Conservation (phyloP, 352 stramenopile species). For the Globisporangium recalcitrans region DNA sequence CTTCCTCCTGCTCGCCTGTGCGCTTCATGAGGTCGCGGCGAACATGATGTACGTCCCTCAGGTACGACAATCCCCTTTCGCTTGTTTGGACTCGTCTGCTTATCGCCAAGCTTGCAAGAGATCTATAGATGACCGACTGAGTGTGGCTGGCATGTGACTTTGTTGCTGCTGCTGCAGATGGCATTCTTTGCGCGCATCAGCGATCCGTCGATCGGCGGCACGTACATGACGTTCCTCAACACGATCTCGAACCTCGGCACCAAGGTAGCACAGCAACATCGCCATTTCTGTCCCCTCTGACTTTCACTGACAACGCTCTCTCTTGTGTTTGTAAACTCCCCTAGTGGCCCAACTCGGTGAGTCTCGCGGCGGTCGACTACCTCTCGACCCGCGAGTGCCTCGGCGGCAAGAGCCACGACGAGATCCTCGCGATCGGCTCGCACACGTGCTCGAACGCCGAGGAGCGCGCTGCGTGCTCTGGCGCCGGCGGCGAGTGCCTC, state of each 20-base stretch:
- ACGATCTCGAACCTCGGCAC: constrained; percentile 97
- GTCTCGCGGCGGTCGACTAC: constrained; percentile 75
- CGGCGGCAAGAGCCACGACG: constrained; percentile 38
- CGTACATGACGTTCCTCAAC: constrained; percentile 99
- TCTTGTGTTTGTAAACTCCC: not conserved
- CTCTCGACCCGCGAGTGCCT: constrained; percentile 78
- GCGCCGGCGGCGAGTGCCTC: constrained; percentile 60
- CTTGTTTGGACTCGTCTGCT: no score
- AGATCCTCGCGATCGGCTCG: constrained; percentile 68
- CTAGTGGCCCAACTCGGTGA: constrained; percentile 84
- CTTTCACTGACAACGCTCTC: not conserved
- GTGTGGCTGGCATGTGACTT: not conserved
- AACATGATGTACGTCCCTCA: constrained; percentile 91
- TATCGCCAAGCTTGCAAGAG: no score
- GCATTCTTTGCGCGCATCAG: constrained; percentile 97
- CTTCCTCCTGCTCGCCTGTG: constrained; percentile 61
- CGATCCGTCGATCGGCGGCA: constrained; percentile 97
- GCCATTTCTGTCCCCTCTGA: not conserved
- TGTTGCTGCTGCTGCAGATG: constrained; percentile 80
- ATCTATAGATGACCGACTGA: not conserved
- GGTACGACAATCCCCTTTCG: constrained; percentile 22
- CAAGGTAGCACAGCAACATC: constrained; percentile 48
- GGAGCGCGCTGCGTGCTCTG: constrained; percentile 50
- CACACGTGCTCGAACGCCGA: constrained; percentile 75
- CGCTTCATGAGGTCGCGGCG: constrained; percentile 76